phyloP scores from a whole-genome alignment of 1,139 yeast species.

The Arxiozyma telluris region DNA sequence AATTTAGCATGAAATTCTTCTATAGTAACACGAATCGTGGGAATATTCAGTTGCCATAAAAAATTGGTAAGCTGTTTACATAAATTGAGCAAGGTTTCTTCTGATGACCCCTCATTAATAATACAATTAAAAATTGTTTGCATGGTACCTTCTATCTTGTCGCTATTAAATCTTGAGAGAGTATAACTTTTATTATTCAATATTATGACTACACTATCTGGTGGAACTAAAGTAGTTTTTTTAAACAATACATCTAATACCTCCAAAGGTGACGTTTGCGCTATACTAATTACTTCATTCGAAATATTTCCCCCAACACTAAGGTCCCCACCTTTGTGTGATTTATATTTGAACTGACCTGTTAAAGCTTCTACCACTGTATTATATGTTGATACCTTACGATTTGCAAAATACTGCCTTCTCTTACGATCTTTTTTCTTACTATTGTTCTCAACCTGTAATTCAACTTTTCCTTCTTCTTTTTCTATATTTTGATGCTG shows the following conservation, averaged over 20 bases:
- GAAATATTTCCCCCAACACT: background rate
- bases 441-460: background rate
- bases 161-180: slow-evolving; percentile 17
- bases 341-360: slow-evolving; percentile 8
- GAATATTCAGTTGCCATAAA: slow-evolving; percentile 15
- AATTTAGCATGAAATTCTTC: slow-evolving; percentile 23
- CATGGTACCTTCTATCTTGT: slow-evolving; percentile 8
- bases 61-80: slow-evolving; percentile 14
- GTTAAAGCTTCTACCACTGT: slow-evolving; percentile 24
- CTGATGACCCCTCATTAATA: slow-evolving; percentile 20
- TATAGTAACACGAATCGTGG: slow-evolving; percentile 14
- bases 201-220: background rate
- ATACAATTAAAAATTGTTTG: slow-evolving; percentile 16
- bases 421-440: slow-evolving; percentile 2
- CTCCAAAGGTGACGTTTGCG: background rate
- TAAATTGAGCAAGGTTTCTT: slow-evolving; percentile 16
- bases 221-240: background rate
- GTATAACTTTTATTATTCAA: slow-evolving; percentile 12
- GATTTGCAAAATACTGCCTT: background rate
- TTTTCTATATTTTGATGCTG: background rate
- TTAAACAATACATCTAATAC: background rate
- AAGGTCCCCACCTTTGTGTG: background rate
- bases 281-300: background rate
- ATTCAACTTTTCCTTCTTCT: background rate
- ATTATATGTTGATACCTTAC: slow-evolving; percentile 10